Evolutionary conservation across 2,329 filamentous ascomycete species (phyloP).

Genomic region (Biscogniauxia sp.): DNA sequence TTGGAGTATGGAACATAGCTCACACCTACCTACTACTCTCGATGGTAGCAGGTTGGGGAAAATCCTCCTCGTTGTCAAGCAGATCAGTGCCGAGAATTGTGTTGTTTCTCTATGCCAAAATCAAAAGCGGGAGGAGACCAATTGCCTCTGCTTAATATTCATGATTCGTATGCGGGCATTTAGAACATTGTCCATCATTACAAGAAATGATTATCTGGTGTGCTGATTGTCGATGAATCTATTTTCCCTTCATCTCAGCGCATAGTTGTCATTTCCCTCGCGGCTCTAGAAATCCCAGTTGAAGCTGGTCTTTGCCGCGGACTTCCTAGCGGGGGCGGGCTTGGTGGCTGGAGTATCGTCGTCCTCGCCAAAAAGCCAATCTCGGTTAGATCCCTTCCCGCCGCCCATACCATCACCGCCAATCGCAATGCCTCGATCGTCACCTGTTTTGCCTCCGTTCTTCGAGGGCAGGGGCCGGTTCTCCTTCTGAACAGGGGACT

Average conservation of each 20-base stretch:
- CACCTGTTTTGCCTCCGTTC: slow-evolving; percentile 29
- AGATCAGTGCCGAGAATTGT: background rate
- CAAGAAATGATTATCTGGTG: slow-evolving; percentile 11
- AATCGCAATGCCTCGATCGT: slow-evolving; percentile 43
- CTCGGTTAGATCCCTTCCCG: slow-evolving; percentile 50
- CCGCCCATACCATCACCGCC: slow-evolving; percentile 67
- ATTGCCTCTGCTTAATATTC: slow-evolving; percentile 9
- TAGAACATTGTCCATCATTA: slow-evolving; percentile 27
- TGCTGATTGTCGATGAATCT: slow-evolving; percentile 3
- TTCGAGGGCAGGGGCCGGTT: slow-evolving; percentile 36
- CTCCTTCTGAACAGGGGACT: slow-evolving; percentile 56
- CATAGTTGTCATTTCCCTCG: slow-evolving; percentile 15
- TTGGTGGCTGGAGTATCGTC: slow-evolving; percentile 39
- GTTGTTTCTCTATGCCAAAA: background rate
- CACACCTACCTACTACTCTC: background rate
- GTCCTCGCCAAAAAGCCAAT: slow-evolving; percentile 59
- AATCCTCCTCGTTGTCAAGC: background rate
- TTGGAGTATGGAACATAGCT: background rate
- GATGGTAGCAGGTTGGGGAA: background rate
- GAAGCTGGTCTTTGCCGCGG: slow-evolving; percentile 26
- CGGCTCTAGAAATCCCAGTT: slow-evolving; percentile 35
- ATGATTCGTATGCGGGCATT: slow-evolving; percentile 22
- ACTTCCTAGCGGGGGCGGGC: slow-evolving; percentile 40
- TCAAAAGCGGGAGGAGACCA: background rate
- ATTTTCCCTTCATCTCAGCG: slow-evolving; percentile 12